A percentile compares a stretch with the other conserved stretches of the same genome.
Conservation (phyloP, 371 early-diverging fungal genomes). For the Mucor saturninus region DNA sequence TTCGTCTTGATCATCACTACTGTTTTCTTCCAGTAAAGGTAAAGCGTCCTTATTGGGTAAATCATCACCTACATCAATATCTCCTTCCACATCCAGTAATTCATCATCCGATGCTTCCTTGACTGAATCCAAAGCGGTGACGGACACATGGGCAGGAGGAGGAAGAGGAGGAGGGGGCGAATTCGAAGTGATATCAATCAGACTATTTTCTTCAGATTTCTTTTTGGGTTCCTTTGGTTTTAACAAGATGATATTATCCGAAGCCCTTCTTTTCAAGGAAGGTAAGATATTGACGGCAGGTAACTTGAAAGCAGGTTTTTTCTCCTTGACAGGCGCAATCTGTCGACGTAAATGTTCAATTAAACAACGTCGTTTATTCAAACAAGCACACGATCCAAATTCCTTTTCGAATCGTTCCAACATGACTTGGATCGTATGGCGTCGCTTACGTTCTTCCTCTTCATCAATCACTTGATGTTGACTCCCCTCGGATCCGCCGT, state of each 20-base stretch:
- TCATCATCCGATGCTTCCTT: constrained; percentile 30
- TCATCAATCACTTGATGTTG: constrained; percentile 35
- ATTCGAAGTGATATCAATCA: background rate
- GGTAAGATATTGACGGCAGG: background rate
- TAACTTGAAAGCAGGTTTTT: constrained; percentile 1
- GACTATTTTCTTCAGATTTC: background rate
- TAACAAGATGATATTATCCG: constrained; percentile 12
- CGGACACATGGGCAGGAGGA: too few species aligned
- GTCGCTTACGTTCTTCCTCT: constrained; percentile 30
- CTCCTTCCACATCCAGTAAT: constrained; percentile 30
- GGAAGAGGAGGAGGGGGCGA: background rate
- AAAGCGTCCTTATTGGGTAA: constrained; percentile 6
- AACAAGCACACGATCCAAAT: constrained; percentile 53
- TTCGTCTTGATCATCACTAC: constrained; percentile 13
- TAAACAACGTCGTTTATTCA: constrained; percentile 44
- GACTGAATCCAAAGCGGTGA: background rate
- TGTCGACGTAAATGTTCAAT: constrained; percentile 38
- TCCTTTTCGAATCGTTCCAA: constrained; percentile 36
- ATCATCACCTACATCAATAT: constrained; percentile 32
- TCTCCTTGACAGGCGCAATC: background rate
- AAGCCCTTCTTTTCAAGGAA: constrained; percentile 3
- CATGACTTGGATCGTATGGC: constrained; percentile 46
- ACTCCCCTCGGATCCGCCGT: background rate
- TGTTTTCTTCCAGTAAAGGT: constrained; percentile 4
- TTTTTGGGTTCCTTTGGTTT: constrained; percentile 7